A percentile compares a stretch with the other conserved stretches of the same genome.
Evolutionary conservation across 129 eudicot species (phyloP).

Genomic region (Lactuca sativa): DNA sequence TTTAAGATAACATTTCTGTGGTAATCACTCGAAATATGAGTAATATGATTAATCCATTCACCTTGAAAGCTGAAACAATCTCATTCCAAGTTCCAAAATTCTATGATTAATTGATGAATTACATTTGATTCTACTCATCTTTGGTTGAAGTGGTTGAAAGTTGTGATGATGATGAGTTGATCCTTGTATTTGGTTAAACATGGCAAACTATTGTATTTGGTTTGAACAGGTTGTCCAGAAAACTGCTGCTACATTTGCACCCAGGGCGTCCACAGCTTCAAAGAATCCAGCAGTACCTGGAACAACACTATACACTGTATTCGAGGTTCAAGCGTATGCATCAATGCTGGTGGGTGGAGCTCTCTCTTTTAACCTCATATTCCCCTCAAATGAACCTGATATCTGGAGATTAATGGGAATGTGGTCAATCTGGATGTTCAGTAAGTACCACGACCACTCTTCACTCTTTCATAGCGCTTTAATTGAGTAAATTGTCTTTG

Average conservation of each 20-base stretch:
- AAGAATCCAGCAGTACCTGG: conserved; percentile 95
- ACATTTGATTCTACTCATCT: no score
- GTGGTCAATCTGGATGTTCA: conserved; percentile 99
- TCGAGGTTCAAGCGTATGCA: conserved; percentile 83
- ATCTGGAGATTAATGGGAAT: conserved; percentile 98
- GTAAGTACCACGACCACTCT: conserved; percentile 50
- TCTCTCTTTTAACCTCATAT: conserved; percentile 86
- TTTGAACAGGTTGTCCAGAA: conserved; percentile 70
- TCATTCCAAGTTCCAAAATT: no score
- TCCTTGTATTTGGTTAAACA: no score
- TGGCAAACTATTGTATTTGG: neutral
- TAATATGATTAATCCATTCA: no score
- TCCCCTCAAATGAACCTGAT: conserved; percentile 95
- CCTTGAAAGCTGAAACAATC: no score
- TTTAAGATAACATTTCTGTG: neutral
- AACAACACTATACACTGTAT: conserved; percentile 61
- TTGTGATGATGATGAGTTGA: no score
- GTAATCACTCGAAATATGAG: no score
- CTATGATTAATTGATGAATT: no score
- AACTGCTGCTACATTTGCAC: conserved; percentile 97
- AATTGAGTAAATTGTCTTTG: no score
- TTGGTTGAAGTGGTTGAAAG: no score
- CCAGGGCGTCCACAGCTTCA: conserved; percentile 84
- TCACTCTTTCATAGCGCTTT: neutral
- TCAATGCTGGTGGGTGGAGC: conserved; percentile 93